Percentiles rank a stretch among this genome's conserved stretches.
These are phyloP conservation scores for Vigna reflexopilosa DNA, from an alignment of 306 rosid species.

Conservation along the genomic window DNA sequence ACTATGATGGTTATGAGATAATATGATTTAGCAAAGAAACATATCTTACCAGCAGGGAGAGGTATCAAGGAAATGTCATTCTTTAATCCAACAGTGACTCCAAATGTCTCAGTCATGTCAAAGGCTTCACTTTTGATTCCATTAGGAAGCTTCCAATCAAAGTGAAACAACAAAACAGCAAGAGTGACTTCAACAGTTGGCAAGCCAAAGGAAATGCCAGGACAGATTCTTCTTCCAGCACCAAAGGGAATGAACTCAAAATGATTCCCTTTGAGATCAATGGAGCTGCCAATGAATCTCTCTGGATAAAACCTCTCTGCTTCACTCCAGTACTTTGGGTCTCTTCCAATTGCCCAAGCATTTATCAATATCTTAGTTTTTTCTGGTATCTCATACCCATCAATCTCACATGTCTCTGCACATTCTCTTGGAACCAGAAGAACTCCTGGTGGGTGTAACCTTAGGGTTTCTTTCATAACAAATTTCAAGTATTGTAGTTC, in stretches of 20 bases:
- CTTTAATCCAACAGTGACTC: neutral
- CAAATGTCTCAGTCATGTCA: neutral
- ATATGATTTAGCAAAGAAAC: too few relatives aligned
- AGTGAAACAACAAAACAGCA: neutral
- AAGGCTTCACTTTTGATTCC: neutral
- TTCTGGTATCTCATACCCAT: too few relatives aligned
- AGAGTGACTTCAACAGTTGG: neutral
- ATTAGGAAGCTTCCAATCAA: neutral
- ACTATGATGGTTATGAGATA: too few relatives aligned
- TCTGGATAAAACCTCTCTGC: neutral
- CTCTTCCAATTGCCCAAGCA: neutral
- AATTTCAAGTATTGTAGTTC: neutral
- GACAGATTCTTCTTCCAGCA: neutral
- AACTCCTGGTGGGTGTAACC: too few relatives aligned
- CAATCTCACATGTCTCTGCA: too few relatives aligned
- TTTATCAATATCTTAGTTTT: too few relatives aligned
- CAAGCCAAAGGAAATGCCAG: neutral
- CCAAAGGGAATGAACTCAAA: conserved; percentile 2
- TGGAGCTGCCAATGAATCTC: neutral
- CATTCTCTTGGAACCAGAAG: too few relatives aligned
- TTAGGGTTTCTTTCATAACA: too few relatives aligned
- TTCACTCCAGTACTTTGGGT: neutral
- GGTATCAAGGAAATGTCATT: neutral
- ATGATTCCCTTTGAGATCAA: neutral
- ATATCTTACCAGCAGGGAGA: neutral